phyloP scores from a whole-genome alignment of 208 protist species.

The Trichomonas tenax region DNA sequence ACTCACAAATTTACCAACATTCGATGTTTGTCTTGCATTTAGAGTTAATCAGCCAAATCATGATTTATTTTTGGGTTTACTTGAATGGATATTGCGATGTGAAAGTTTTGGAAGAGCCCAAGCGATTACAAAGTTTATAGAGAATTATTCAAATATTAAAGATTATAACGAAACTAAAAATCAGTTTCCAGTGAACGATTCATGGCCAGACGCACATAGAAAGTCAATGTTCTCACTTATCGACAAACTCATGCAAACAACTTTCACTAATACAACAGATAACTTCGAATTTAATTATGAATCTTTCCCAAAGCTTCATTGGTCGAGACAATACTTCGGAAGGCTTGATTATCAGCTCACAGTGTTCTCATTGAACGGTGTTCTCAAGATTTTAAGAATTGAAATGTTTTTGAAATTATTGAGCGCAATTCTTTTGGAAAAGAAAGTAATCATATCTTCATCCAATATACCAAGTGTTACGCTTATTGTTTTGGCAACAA shows the following conservation, averaged over 20 bases:
- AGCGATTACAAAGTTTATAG: not conserved
- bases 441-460: not conserved
- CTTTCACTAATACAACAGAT: not conserved
- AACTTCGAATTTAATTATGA: not conserved
- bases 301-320: not conserved
- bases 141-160: not conserved
- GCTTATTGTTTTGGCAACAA: not conserved
- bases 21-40: not conserved
- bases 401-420: not conserved
- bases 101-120: not conserved
- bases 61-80: not conserved
- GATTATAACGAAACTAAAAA: not conserved
- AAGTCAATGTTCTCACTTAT: not conserved
- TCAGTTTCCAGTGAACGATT: not conserved
- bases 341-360: not conserved
- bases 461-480: not conserved
- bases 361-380: not conserved
- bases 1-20: not conserved
- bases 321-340: not conserved
- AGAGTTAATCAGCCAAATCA: not conserved
- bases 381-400: not conserved
- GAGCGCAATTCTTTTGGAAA: not conserved
- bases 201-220: not conserved
- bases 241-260: not conserved
- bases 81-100: not conserved